Base-by-base conservation (phyloP, 768 basidiomycete genomes). In the Mycena pura region DNA sequence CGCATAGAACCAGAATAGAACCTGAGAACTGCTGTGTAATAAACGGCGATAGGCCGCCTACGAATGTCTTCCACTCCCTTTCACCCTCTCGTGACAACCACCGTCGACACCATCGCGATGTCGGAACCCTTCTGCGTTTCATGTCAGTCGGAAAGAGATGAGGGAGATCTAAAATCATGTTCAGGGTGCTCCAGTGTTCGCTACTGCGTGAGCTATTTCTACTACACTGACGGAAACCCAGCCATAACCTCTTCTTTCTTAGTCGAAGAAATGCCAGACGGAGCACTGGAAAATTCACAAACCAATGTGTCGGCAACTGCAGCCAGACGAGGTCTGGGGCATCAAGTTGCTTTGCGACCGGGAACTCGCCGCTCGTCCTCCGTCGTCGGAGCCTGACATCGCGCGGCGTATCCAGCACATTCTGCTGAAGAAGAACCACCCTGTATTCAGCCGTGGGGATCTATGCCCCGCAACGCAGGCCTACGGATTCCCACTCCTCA, bases 211-310 rank as follows among this genome's bases (percentile, higher is more conserved):
- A n/a, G 49, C 25, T 24, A 36, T 50, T 50, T 50, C 49, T 50
- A 15, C 34, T 50, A 28, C 32, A 38, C 15, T 27, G 49, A 36
- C 32, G 24, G 34, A 50, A 38, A 50, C 49, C 36, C 34, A 50
- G 34, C 49, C 29, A 38, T 15, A 50, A 36, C 49, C 49, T 38
- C 55, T 39, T 58, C n/a, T n/a, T n/a, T n/a, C 24, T 28, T 40
- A 60, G 50, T 60, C 50, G 24, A 50, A 43, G 24, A 60, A 68
- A 32, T 70, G 69, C 51, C 69, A 70, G 44, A 64, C 41, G 9
- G 50, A 54, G 15, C 62, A 70, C 45, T 70, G 67, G 69, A 51
- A 57, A 44, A 44, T 65, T n/a, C 69, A 70, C 61, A 70, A 70
- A 58, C 65, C 62, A 39, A 61, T 68, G 27, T 70, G 69, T 56